These are phyloP conservation scores for Pseudomonodictys pantanalensis DNA, from an alignment of 495 filamentous ascomycete genomes.

Conservation along the genomic window DNA sequence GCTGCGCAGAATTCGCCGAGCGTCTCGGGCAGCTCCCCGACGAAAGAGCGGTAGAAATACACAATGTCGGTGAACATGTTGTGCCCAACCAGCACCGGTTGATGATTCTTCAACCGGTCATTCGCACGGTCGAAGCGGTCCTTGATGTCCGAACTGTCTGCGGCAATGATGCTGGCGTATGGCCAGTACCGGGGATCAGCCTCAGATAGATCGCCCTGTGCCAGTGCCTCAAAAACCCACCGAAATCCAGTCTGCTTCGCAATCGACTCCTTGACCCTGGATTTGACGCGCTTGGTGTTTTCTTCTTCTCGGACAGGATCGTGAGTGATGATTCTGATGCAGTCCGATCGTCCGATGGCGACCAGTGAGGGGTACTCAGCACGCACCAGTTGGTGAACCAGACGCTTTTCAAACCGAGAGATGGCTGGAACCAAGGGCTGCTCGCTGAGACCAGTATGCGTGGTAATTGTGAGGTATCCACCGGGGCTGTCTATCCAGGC, in stretches of 20 bases:
- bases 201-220: constrained; percentile 54
- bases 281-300: constrained; percentile 41
- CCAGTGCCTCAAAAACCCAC: constrained; percentile 68
- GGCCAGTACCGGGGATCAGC: constrained; percentile 50
- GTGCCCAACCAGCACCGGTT: constrained; percentile 66
- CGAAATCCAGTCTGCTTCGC: constrained; percentile 58
- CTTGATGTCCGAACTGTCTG: constrained; percentile 33
- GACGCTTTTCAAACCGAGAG: constrained; percentile 52
- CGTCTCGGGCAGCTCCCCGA: constrained; percentile 61
- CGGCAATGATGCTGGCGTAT: constrained; percentile 20
- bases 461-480: constrained; percentile 15
- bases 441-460: neutral
- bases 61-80: constrained; percentile 74
- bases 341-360: constrained; percentile 46
- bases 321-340: constrained; percentile 52
- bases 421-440: constrained; percentile 13
- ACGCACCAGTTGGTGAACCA: constrained; percentile 67
- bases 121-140: constrained; percentile 41
- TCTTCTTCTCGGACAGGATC: constrained; percentile 51
- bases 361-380: constrained; percentile 59
- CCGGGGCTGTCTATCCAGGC: constrained; percentile 44
- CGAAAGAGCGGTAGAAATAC: constrained; percentile 67
- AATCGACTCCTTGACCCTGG: constrained; percentile 46
- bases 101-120: constrained; percentile 45
- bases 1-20: constrained; percentile 58